phyloP scores from a whole-genome alignment of 441 rosid species.

The Erodium moschatum region DNA sequence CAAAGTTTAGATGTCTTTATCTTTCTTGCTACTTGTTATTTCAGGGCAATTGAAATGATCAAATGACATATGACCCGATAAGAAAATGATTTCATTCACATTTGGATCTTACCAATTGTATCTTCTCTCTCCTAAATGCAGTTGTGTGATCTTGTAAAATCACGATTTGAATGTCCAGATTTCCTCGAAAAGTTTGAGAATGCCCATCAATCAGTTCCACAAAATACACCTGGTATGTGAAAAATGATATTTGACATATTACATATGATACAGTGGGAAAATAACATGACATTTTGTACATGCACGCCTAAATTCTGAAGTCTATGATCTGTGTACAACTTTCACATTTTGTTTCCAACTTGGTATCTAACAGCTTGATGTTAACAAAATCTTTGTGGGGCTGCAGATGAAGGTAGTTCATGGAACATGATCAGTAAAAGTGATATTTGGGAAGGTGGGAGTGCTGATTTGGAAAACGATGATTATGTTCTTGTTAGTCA shows the following conservation, averaged over 20 bases:
- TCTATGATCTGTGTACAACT: conserved; percentile 8
- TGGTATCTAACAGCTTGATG: conserved; percentile 4
- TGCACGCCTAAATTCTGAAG: conserved; percentile 5
- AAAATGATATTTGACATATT: neutral
- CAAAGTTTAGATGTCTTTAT: no score
- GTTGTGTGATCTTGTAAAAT: neutral
- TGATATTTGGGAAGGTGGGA: conserved; percentile 67
- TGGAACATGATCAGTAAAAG: conserved; percentile 72
- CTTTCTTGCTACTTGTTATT: neutral
- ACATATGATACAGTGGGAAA: neutral
- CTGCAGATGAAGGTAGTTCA: conserved; percentile 65
- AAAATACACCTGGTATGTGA: neutral
- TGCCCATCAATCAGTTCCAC: conserved; percentile 1
- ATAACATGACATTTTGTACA: neutral
- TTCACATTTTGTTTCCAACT: neutral
- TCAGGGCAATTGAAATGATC: neutral
- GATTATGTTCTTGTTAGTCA: conserved; percentile 82
- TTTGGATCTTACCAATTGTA: neutral
- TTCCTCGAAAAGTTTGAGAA: neutral
- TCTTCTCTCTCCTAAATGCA: conserved; percentile 1
- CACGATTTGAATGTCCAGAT: conserved; percentile 3
- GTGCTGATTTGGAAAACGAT: conserved; percentile 41
- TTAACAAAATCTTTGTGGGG: conserved; percentile 21
- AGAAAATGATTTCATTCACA: neutral
- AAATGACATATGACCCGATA: neutral